Base-by-base conservation (phyloP, 805 yeast species). In the Hanseniaspora thailandica region DNA sequence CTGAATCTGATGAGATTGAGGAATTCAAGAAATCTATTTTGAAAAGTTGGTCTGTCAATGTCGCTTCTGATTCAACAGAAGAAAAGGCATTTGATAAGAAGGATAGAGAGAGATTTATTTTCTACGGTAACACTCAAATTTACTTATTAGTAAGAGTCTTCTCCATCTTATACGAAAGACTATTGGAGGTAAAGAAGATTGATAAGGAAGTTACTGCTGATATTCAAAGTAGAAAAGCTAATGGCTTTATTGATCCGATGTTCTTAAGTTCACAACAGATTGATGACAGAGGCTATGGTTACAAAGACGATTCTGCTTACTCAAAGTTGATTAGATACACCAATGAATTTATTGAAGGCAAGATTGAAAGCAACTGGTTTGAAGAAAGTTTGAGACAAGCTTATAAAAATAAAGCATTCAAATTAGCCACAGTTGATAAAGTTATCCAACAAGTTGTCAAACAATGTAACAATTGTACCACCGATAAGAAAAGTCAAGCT, bases 371-470 rank as follows among this genome's bases (percentile, higher is more conserved):
- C 57, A 93, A 84, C 66, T 82, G 88, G 84, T 94, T 85, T 66
- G 99, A 93, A 70, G 98, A 93, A 67, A 78, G 95, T 17, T 69
- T 93, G 55, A 86, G 99, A 57, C 97, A 90, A 72, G 96, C 94
- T 0, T 93, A 85, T 71, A 78, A 93, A 62, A 93, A 90, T 69
- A 83, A 82, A 57, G 98, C 97, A 0, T 93, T 85, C 71, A 87
- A 87, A 66, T 69, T 93, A 54, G 90, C 88, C 70, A 90, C 97
- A 1, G 76, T 93, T 57, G 97, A 93, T 66, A 93, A 89, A 69
- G 95, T 89, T 25, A 78, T 88, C 20, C 95, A 87, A 62, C 77
- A 85, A 10, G 65, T 84, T 35, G 81, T 82, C 12, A 93, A 93
- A 66, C 96, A 93, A 66, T 79, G 88, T 66, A 97, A 93, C 61